Evolutionary conservation across 192 early-diverging fungal genomes (phyloP).

Genomic region (Coemansia asiatica): DNA sequence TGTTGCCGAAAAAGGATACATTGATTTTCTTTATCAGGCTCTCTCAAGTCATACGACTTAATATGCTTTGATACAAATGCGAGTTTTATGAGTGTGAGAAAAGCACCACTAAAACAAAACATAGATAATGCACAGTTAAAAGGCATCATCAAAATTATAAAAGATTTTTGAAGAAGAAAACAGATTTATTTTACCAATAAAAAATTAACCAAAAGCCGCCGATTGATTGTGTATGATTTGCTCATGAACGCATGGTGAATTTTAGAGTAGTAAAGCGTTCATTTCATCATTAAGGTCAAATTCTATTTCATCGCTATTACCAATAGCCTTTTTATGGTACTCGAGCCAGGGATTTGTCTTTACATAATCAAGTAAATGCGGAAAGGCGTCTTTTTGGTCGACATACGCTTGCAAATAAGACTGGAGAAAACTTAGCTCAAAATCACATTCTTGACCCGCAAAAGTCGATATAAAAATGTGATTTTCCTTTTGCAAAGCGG

Average conservation of each 20-base stretch:
- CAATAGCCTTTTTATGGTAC: conserved; percentile 5
- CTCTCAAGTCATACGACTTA: not conserved
- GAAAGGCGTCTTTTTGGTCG: conserved; percentile 10
- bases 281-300: not conserved
- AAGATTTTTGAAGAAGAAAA: not conserved
- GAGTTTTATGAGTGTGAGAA: not conserved
- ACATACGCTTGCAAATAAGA: conserved; percentile 27
- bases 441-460: conserved; percentile 11
- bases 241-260: no score
- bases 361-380: conserved; percentile 28
- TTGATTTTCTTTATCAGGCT: not conserved
- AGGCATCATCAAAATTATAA: no score
- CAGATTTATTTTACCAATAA: not conserved
- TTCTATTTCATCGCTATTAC: not conserved
- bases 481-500: conserved; percentile 36
- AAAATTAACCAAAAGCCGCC: no score
- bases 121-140: not conserved
- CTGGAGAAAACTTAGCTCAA: conserved; percentile 26
- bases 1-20: not conserved
- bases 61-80: not conserved
- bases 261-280: no score
- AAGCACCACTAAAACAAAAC: not conserved
- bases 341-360: conserved; percentile 28
- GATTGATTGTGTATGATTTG: no score
- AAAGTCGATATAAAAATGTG: conserved; percentile 42